Conservation (phyloP, 495 filamentous ascomycete genomes). For the Echria macrotheca region DNA sequence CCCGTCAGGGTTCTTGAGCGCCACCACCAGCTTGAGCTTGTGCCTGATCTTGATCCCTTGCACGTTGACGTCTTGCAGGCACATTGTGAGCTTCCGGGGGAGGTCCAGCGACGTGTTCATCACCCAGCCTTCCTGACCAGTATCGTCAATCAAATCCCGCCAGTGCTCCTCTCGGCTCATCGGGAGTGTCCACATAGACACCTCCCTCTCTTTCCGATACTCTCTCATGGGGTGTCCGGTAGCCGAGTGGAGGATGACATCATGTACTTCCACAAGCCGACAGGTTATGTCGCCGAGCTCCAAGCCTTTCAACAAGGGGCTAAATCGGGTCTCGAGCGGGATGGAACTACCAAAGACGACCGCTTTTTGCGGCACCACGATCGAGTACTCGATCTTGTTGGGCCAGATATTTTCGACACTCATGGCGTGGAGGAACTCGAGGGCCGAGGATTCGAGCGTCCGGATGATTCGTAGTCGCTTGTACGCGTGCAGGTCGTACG, state of each 20-base stretch:
- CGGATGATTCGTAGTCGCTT: slow-evolving; percentile 83
- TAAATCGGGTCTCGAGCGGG: slow-evolving; percentile 71
- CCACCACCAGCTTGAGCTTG: slow-evolving; percentile 78
- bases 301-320: slow-evolving; percentile 81
- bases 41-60: slow-evolving; percentile 82
- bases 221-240: slow-evolving; percentile 49
- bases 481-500: slow-evolving; percentile 69
- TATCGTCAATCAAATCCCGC: slow-evolving; percentile 64
- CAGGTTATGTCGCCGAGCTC: slow-evolving; percentile 70
- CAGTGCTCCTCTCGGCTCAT: slow-evolving; percentile 53
- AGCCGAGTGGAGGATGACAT: slow-evolving; percentile 49
- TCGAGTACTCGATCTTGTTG: slow-evolving; percentile 88
- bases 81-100: slow-evolving; percentile 69
- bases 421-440: slow-evolving; percentile 83
- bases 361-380: slow-evolving; percentile 83
- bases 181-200: slow-evolving; percentile 58
- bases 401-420: slow-evolving; percentile 94
- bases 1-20: slow-evolving; percentile 87
- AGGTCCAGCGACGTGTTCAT: slow-evolving; percentile 63
- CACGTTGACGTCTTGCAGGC: slow-evolving; percentile 80
- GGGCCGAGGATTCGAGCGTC: slow-evolving; percentile 71
- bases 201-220: slow-evolving; percentile 56
- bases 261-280: slow-evolving; percentile 72
- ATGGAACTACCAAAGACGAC: slow-evolving; percentile 84
- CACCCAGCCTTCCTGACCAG: slow-evolving; percentile 67